These are phyloP conservation scores for Ogataea hybrid DNA, from an alignment of 1,139 yeast species.

Conservation along the genomic window DNA sequence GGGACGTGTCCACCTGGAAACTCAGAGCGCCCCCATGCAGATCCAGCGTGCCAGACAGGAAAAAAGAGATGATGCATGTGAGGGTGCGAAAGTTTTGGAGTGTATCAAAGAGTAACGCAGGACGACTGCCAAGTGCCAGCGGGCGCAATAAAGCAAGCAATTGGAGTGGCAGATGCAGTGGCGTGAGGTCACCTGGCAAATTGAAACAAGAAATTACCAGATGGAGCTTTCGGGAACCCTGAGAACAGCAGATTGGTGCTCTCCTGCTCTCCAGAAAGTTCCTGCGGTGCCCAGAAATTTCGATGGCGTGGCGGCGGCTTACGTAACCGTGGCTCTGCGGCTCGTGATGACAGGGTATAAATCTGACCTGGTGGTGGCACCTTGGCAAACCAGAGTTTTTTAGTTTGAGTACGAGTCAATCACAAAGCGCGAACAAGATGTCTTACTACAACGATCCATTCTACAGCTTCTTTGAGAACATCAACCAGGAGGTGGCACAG, in stretches of 20 bases:
- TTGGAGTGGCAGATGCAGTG: too few species aligned
- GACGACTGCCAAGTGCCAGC: too few species aligned
- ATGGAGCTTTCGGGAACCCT: neutral
- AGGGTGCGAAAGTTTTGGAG: too few species aligned
- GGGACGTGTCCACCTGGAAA: too few species aligned
- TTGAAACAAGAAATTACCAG: neutral
- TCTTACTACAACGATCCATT: constrained; percentile 36
- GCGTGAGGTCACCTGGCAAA: neutral
- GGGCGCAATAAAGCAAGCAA: too few species aligned
- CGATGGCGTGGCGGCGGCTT: constrained; percentile 6
- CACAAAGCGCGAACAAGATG: constrained; percentile 3
- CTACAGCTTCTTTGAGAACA: constrained; percentile 40
- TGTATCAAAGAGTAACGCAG: too few species aligned
- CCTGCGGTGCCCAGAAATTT: constrained; percentile 8
- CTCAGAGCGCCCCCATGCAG: too few species aligned
- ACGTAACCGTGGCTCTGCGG: constrained; percentile 6
- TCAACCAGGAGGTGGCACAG: constrained; percentile 38
- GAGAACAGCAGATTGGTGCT: neutral
- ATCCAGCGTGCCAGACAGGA: too few species aligned
- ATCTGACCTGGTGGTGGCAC: neutral
- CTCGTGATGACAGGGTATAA: neutral
- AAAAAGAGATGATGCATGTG: too few species aligned
- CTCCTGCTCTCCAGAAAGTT: neutral
- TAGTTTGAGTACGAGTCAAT: neutral
- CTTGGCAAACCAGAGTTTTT: neutral